Conservation (phyloP, 495 filamentous ascomycete genomes). For the Cercophora samala region DNA sequence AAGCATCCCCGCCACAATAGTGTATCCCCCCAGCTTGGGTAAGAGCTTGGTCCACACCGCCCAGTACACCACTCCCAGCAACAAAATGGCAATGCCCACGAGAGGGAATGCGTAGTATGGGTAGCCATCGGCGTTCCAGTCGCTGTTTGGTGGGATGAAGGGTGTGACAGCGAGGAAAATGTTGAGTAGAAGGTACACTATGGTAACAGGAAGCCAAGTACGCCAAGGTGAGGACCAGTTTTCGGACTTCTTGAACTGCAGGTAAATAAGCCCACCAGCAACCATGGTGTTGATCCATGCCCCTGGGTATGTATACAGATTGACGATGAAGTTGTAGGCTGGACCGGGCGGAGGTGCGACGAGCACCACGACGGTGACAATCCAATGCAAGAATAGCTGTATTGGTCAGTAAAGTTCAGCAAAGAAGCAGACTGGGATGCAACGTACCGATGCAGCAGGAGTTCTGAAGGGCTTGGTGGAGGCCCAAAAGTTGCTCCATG, state of each 20-base stretch:
- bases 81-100: slow-evolving; percentile 47
- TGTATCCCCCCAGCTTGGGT: slow-evolving; percentile 47
- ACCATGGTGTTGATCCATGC: slow-evolving; percentile 53
- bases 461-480: slow-evolving; percentile 34
- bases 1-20: slow-evolving; percentile 38
- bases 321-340: slow-evolving; percentile 48
- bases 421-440: background rate
- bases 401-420: background rate
- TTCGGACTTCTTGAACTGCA: slow-evolving; percentile 41
- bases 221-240: slow-evolving; percentile 46
- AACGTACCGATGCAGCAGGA: slow-evolving; percentile 44
- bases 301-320: slow-evolving; percentile 53
- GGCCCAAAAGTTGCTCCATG: slow-evolving; percentile 53
- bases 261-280: slow-evolving; percentile 48
- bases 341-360: slow-evolving; percentile 47
- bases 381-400: slow-evolving; percentile 49
- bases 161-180: slow-evolving; percentile 51
- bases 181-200: slow-evolving; percentile 47
- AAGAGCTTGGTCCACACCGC: slow-evolving; percentile 45
- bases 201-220: slow-evolving; percentile 41
- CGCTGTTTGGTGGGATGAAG: slow-evolving; percentile 49
- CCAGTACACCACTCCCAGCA: slow-evolving; percentile 52
- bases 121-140: slow-evolving; percentile 49
- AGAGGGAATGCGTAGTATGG: slow-evolving; percentile 53
- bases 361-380: slow-evolving; percentile 49